phyloP scores from a whole-genome alignment of 2,329 filamentous ascomycete genomes.

The Pyricularia pennisetigena region DNA sequence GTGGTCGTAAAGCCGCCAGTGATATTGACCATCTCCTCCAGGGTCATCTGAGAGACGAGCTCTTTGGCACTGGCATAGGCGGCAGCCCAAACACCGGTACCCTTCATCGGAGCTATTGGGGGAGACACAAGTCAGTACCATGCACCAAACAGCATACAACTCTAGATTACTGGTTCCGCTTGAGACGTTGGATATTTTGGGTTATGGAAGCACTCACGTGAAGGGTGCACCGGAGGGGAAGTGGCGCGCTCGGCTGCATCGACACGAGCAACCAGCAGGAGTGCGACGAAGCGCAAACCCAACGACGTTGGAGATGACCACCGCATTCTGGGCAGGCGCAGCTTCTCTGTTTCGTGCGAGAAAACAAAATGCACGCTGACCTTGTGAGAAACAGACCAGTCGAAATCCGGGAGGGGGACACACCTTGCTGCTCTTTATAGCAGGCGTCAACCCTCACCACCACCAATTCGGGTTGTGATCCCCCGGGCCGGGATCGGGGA shows the following conservation, averaged over 20 bases:
- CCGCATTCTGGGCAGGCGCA: not conserved
- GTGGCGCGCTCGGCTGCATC: not conserved
- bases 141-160: not conserved
- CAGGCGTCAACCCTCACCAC: not conserved
- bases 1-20: slow-evolving; percentile 5
- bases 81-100: slow-evolving; percentile 42
- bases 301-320: not conserved
- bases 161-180: not conserved
- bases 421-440: not conserved
- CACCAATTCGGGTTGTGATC: not conserved
- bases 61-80: slow-evolving; percentile 57
- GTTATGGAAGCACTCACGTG: not conserved
- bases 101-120: not conserved
- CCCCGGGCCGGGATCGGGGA: not conserved
- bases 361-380: not conserved
- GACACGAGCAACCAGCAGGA: not conserved
- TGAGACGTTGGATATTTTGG: not conserved
- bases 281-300: not conserved
- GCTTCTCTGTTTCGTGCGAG: not conserved
- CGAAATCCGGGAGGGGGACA: not conserved
- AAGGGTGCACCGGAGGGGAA: not conserved
- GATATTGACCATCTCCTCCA: slow-evolving; percentile 53
- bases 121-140: not conserved
- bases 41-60: slow-evolving; percentile 62
- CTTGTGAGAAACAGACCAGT: not conserved